Base-by-base conservation (phyloP, 768 basidiomycete species). In the Chiua virens region DNA sequence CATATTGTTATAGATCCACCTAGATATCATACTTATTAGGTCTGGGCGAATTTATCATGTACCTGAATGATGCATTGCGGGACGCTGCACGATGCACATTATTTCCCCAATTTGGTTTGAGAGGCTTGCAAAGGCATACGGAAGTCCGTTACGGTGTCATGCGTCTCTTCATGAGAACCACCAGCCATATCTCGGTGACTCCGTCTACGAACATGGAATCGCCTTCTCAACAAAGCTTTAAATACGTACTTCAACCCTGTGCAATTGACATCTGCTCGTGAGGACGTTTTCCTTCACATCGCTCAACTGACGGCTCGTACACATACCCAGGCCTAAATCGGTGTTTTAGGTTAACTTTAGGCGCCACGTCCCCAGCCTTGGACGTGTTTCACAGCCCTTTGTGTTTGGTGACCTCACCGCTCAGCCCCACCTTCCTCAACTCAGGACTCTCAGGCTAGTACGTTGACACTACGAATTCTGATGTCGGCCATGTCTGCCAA, bases 401-500 rank as follows among this genome's bases (percentile, higher is more conserved):
- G 42, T 10, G 48, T 18, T 36, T 25, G 5, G 28, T 18, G 20
- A 30, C 30, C 30, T 30, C 30, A 30, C 11, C 13, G 2, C 28
- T 53, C 49, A 28, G 14, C 28, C 15, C 32, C 22, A 15, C 14
- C 37, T 38, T 23, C 13, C 34, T 49, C 35, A 18, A 13, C 23
- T n/a, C 25, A 27, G 17, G 15, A 34, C 9, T 13, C 30, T 30
- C 30, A 30, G 30, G 13, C 30, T 13, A 20, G 10, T 6, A 25
- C 22, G 18, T 30, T 30, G 30, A 30, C 28, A 11, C n/a, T 28
- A 28, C n/a, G 9, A 11, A 9, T 28, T 42, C 32, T 6, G 27
- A 46, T 21, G 30, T 42, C 11, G n/a, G 28, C 36, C 11, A 53
- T 58, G 55, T 61, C 60, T 25, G 11, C 13, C 13, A 30, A 13